Evolutionary conservation across 1,139 yeast genomes (phyloP).

Genomic region (Wickerhamomyces sp.): DNA sequence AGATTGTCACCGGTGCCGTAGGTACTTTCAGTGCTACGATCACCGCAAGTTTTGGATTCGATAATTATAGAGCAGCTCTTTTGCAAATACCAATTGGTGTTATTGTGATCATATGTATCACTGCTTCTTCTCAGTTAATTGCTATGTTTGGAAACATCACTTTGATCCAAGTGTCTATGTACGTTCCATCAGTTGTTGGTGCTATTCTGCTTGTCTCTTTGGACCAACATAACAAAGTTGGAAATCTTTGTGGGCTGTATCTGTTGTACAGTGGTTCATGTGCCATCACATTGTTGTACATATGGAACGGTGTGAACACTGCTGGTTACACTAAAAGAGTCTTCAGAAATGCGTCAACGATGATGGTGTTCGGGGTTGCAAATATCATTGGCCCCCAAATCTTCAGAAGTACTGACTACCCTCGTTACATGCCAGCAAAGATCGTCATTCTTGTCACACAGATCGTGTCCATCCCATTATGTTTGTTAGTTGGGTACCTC

Average conservation of each 20-base stretch:
- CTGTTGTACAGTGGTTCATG: conserved; percentile 35
- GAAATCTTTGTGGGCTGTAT: conserved; percentile 37
- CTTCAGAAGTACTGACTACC: conserved; percentile 35
- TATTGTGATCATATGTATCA: conserved; percentile 32
- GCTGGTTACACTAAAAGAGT: conserved; percentile 37
- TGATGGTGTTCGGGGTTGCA: conserved; percentile 34
- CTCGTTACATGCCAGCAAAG: conserved; percentile 44
- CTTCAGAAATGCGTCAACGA: conserved; percentile 36
- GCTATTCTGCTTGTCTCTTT: conserved; percentile 38
- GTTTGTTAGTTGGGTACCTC: conserved; percentile 27
- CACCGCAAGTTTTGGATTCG: conserved; percentile 33
- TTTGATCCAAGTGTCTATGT: conserved; percentile 35
- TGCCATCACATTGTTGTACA: conserved; percentile 35
- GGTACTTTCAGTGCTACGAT: conserved; percentile 31
- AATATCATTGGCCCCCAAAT: conserved; percentile 41
- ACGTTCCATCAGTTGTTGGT: conserved; percentile 38
- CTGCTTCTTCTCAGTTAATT: conserved; percentile 29
- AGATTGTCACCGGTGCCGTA: conserved; percentile 33
- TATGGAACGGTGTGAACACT: conserved; percentile 33
- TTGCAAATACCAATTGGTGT: conserved; percentile 47
- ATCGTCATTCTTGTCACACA: conserved; percentile 42
- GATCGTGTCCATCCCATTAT: conserved; percentile 23
- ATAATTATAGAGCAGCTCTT: conserved; percentile 38
- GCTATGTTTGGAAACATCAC: conserved; percentile 21
- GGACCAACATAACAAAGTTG: conserved; percentile 35